A percentile compares a stretch with the other conserved stretches of the same genome.
phyloP scores from a whole-genome alignment of 2,329 filamentous ascomycete genomes.

The Diplodia sapinea region DNA sequence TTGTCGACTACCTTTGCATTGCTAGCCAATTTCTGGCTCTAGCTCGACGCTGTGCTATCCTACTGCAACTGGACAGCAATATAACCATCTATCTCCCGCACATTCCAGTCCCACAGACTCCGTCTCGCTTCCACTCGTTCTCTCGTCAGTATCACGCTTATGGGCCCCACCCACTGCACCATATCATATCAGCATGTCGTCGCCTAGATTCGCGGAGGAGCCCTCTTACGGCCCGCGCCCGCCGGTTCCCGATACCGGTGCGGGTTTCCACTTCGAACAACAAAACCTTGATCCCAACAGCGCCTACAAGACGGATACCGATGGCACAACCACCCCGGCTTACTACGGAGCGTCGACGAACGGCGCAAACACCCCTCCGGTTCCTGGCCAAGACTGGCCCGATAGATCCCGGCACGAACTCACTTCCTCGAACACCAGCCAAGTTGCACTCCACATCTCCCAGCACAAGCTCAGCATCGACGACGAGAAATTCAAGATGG shows the following conservation, averaged over 20 bases:
- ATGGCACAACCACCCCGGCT: slow-evolving; percentile 15
- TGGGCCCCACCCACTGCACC: slow-evolving; percentile 9
- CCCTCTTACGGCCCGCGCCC: not conserved
- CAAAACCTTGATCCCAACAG: not conserved
- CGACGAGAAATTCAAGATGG: not conserved
- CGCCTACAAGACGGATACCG: slow-evolving; percentile 1
- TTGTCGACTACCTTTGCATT: not conserved
- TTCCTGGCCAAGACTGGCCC: slow-evolving; percentile 4
- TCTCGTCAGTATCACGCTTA: slow-evolving; percentile 12
- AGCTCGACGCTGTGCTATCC: not conserved
- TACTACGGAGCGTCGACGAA: slow-evolving; percentile 14
- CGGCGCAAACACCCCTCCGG: slow-evolving; percentile 17
- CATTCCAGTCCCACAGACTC: slow-evolving; percentile 9
- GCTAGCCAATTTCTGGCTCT: not conserved
- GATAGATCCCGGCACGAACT: slow-evolving; percentile 13
- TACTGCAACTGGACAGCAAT: slow-evolving; percentile 13
- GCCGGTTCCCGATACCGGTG: slow-evolving; percentile 7
- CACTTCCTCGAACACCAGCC: slow-evolving; percentile 15
- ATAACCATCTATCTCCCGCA: slow-evolving; percentile 10
- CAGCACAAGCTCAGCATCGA: slow-evolving; percentile 16
- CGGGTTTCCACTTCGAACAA: not conserved
- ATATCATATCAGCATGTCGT: slow-evolving; percentile 7
- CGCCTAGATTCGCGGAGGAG: not conserved
- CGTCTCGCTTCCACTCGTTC: slow-evolving; percentile 6
- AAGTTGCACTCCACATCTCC: slow-evolving; percentile 10